These are phyloP conservation scores for Pisolithus marmoratus DNA, from an alignment of 768 basidiomycete genomes.

Conservation along the genomic window DNA sequence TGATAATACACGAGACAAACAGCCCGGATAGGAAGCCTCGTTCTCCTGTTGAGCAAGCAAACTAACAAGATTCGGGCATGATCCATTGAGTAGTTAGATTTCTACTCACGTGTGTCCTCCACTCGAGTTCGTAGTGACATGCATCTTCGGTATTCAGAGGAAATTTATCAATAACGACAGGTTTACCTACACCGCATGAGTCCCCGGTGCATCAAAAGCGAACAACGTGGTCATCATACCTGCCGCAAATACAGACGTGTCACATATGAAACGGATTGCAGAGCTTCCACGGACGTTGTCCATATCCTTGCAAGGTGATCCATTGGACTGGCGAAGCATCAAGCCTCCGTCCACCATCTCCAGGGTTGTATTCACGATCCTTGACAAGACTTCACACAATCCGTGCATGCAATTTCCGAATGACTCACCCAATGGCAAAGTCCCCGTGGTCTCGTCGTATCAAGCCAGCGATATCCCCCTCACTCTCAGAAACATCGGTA, in stretches of 20 bases:
- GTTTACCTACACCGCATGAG: slow-evolving; percentile 31
- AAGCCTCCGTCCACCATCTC: slow-evolving; percentile 46
- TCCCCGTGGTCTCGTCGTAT: slow-evolving; percentile 58
- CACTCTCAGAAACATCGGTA: slow-evolving; percentile 40
- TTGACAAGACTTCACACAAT: not conserved
- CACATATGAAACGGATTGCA: slow-evolving; percentile 74
- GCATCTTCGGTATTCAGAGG: slow-evolving; percentile 53
- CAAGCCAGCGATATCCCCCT: slow-evolving; percentile 55
- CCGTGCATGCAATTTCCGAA: not conserved
- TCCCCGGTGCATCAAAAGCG: not conserved
- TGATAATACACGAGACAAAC: slow-evolving; percentile 51
- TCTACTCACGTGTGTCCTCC: slow-evolving; percentile 66
- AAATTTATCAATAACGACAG: slow-evolving; percentile 59
- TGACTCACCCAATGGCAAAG: slow-evolving; percentile 63
- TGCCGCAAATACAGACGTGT: slow-evolving; percentile 50
- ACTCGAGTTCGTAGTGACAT: slow-evolving; percentile 82
- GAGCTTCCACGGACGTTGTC: slow-evolving; percentile 48
- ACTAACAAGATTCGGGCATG: slow-evolving; percentile 29
- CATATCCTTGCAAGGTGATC: slow-evolving; percentile 56
- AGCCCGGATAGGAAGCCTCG: slow-evolving; percentile 43
- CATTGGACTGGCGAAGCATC: slow-evolving; percentile 51
- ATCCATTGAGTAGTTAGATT: too few relatives aligned
- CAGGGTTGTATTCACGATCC: slow-evolving; percentile 55
- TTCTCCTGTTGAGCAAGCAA: slow-evolving; percentile 68
- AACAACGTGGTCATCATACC: slow-evolving; percentile 27